Percentiles rank a stretch among this genome's conserved stretches.
Evolutionary conservation across 129 eudicot species (phyloP).

Genomic region (Apium graveolens): DNA sequence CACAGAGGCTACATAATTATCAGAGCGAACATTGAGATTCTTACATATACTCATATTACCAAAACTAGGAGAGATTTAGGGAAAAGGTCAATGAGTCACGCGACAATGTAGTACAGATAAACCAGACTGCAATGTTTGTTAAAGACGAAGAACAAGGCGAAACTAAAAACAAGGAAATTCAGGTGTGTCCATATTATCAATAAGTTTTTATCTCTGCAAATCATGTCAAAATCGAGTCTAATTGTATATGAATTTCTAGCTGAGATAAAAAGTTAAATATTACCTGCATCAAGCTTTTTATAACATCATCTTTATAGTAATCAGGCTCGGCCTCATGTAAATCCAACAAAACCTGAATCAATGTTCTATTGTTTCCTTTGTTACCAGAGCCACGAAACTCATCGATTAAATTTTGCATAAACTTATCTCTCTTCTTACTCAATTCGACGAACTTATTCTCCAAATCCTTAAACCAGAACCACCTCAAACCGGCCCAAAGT

Average conservation of each 20-base stretch:
- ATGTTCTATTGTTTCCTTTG: slow-evolving; percentile 18
- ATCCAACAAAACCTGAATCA: slow-evolving; percentile 42
- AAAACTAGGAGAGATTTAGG: neutral
- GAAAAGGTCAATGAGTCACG: neutral
- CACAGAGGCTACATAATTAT: neutral
- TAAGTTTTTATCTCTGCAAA: neutral
- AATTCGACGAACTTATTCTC: slow-evolving; percentile 26
- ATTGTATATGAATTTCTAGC: neutral
- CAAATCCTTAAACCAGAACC: slow-evolving; percentile 31
- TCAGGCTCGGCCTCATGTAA: slow-evolving; percentile 40
- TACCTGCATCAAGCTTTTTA: slow-evolving; percentile 47
- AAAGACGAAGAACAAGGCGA: neutral
- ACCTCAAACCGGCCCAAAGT: slow-evolving; percentile 43
- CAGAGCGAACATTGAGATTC: neutral
- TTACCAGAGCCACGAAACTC: neutral
- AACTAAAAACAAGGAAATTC: neutral
- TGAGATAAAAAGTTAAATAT: neutral
- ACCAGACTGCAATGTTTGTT: no score
- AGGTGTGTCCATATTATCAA: neutral
- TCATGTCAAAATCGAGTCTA: neutral
- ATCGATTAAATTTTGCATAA: slow-evolving; percentile 37
- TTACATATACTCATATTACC: neutral
- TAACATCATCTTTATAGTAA: slow-evolving; percentile 37
- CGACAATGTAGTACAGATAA: neutral
- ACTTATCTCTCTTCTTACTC: slow-evolving; percentile 26